phyloP scores from a whole-genome alignment of 2,329 filamentous ascomycete genomes.

The Colletotrichum higginsianum region DNA sequence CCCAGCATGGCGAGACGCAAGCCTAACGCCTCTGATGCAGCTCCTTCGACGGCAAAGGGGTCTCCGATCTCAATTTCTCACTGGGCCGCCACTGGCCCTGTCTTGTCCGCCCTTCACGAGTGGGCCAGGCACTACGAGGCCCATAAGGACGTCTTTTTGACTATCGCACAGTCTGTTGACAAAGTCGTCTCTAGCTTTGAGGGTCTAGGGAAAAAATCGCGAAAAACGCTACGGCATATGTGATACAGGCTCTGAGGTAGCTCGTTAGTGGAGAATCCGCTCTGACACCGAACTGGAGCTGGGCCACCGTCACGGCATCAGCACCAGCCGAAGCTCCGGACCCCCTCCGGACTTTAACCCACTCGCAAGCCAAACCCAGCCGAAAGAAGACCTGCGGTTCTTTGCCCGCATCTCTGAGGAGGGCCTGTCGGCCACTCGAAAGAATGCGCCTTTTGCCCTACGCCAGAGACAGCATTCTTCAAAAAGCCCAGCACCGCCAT shows the following conservation, averaged over 20 bases:
- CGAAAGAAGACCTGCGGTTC: background rate
- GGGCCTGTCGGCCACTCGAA: background rate
- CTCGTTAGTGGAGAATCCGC: background rate
- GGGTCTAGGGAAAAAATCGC: too few relatives aligned
- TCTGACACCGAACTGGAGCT: background rate
- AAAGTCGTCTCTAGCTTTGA: background rate
- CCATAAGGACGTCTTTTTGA: background rate
- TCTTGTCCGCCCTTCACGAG: background rate
- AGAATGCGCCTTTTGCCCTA: conserved; percentile 1
- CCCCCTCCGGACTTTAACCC: background rate
- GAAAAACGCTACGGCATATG: background rate
- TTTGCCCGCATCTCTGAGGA: conserved; percentile 1
- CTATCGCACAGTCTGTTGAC: conserved; percentile 2
- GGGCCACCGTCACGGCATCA: background rate
- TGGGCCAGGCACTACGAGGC: background rate
- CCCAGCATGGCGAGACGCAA: background rate
- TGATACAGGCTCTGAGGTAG: background rate
- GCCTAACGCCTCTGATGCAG: background rate
- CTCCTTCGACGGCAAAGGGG: background rate
- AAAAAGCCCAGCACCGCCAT: too few relatives aligned
- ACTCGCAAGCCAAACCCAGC: background rate
- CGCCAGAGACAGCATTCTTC: background rate
- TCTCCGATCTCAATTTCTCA: too few relatives aligned
- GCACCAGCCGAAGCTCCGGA: background rate
- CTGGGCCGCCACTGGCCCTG: background rate